These are phyloP conservation scores for Cicer cuneatum DNA, from an alignment of 306 rosid genomes.

Conservation along the genomic window DNA sequence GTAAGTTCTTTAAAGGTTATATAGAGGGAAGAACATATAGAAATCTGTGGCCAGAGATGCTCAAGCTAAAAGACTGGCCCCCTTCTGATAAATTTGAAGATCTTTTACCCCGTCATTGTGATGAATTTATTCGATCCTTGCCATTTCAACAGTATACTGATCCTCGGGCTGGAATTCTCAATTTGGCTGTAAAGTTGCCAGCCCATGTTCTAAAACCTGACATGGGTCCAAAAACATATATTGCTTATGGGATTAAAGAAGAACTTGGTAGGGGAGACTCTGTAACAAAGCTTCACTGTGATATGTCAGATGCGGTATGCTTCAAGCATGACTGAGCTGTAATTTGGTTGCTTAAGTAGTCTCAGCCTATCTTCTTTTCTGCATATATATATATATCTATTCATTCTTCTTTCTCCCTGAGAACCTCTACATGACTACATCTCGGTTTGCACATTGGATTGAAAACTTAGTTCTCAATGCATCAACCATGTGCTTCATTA, in stretches of 20 bases:
- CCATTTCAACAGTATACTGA: constrained; percentile 87
- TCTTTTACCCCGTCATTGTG: constrained; percentile 90
- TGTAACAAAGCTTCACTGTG: constrained; percentile 90
- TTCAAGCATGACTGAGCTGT: constrained; percentile 41
- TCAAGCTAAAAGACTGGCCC: constrained; percentile 94
- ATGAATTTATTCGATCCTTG: constrained; percentile 74
- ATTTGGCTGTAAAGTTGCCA: constrained; percentile 90
- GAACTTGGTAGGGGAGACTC: constrained; percentile 96
- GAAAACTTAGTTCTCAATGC: constrained; percentile 10
- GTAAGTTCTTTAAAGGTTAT: constrained; percentile 76
- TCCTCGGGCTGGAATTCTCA: constrained; percentile 76
- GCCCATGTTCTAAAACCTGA: constrained; percentile 75
- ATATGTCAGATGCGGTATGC: constrained; percentile 92
- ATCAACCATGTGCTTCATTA: not conserved
- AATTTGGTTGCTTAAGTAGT: constrained; percentile 29
- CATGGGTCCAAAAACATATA: constrained; percentile 92
- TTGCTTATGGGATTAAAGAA: constrained; percentile 75
- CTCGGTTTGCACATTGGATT: constrained; percentile 28
- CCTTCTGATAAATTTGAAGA: constrained; percentile 88
- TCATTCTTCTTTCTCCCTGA: constrained; percentile 24
- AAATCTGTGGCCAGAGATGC: constrained; percentile 92
- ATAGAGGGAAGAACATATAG: constrained; percentile 69
- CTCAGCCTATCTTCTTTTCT: constrained; percentile 7
- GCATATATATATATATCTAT: not conserved
- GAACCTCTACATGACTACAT: constrained; percentile 1